Evolutionary conservation across 2,329 filamentous ascomycete species (phyloP), one percentile per base, ranked within the genome.

Genomic region (Aspergillus nomiae): DNA sequence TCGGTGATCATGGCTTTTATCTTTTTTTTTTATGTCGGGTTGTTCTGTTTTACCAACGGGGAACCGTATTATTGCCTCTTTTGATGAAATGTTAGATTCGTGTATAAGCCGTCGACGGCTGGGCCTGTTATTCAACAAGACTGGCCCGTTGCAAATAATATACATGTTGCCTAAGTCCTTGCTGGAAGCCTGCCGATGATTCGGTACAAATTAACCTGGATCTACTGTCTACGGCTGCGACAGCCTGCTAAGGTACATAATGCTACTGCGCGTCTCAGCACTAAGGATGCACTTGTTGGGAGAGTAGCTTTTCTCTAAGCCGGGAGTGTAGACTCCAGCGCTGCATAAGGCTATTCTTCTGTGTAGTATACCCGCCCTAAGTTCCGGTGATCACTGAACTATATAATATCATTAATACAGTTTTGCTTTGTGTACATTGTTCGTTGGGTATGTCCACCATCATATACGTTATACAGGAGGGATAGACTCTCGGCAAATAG

Each of bases 401-500:
- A 53, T n/a, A 60, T 32, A 21, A 24, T 34, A 38, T 38, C 10
- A 32, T 55, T 26, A 7, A 55, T 38, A 38, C 34, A 26, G 30
- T 2, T 12, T 36, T 28, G 36, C 51, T 34, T 36, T n/a, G 51
- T 24, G 30, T 54, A 54, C 51, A 54, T 30, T 54, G 11, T 36
- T 36, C 1, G 19, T 8, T 32, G 10, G 30, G 21, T 55, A 55
- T 38, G 32, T 28, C 32, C n/a, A 51, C 45, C 38, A 61, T 56
- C 9, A 51, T 62, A 61, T 51, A 66, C 67, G 19, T 56, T 84
- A 97, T 74, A 97, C 78, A 50, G 94, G 92, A 58, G 94, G 94
- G 72, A 98, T 78, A 63, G 91, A 90, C 80, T 97, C 94, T 69
- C 95, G 86, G 79, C 95, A 98, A 68, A 97, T 97, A 1, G 95